phyloP scores from a whole-genome alignment of 2,329 filamentous ascomycete genomes.

The Elsinoe arachidis region DNA sequence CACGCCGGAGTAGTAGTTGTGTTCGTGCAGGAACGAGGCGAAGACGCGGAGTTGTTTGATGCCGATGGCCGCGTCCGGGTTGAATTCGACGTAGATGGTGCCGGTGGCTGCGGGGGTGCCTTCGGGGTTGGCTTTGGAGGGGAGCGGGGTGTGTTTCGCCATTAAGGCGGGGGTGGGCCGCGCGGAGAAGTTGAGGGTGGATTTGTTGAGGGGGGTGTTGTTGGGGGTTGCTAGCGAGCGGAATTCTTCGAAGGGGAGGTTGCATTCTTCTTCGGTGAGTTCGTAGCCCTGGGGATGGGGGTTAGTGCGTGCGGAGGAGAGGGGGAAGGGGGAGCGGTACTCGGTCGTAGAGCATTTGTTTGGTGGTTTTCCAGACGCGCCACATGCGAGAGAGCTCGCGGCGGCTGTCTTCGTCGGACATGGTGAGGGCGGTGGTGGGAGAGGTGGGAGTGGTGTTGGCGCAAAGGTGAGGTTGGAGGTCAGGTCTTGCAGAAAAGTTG shows the following conservation, averaged over 20 bases:
- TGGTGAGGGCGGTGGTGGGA: conserved; percentile 14
- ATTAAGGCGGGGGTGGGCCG: conserved; percentile 78
- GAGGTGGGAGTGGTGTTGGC: conserved; percentile 1
- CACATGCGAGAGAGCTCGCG: conserved; percentile 58
- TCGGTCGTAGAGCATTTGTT: conserved; percentile 89
- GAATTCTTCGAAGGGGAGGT: conserved; percentile 78
- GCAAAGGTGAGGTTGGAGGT: conserved; percentile 16
- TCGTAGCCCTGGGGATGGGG: conserved; percentile 67
- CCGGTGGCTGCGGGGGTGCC: conserved; percentile 57
- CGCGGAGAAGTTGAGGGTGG: conserved; percentile 78
- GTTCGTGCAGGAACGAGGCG: conserved; percentile 68
- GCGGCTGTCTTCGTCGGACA: conserved; percentile 23
- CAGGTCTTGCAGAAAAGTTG: conserved; percentile 22
- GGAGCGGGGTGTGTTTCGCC: conserved; percentile 67
- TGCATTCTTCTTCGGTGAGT: conserved; percentile 79
- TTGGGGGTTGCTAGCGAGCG: conserved; percentile 59
- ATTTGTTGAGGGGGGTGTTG: conserved; percentile 58
- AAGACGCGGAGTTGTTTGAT: conserved; percentile 89
- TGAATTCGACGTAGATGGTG: conserved; percentile 90
- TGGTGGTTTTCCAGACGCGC: conserved; percentile 86
- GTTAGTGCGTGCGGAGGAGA: conserved; percentile 11
- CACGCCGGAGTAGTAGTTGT: conserved; percentile 82
- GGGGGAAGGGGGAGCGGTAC: conserved; percentile 41
- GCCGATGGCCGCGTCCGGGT: conserved; percentile 67
- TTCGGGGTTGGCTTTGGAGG: conserved; percentile 59